A percentile compares a stretch with the other conserved stretches of the same genome.
Conservation (phyloP, 148 eudicot genomes). For the Pharnaceum exiguum region DNA sequence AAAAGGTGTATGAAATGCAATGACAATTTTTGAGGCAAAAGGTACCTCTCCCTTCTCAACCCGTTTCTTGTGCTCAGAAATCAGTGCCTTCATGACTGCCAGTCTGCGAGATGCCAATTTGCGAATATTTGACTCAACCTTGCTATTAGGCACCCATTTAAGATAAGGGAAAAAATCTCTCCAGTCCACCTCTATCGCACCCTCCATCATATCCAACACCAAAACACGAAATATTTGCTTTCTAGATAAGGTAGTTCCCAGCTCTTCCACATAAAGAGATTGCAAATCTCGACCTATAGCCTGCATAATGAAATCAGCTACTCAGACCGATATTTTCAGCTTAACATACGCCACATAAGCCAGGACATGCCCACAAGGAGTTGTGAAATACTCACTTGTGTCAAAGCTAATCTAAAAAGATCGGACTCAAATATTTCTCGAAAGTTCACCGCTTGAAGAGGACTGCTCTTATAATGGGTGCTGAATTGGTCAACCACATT, state of each 20-base stretch:
- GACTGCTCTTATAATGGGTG: constrained; percentile 27
- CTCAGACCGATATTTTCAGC: not conserved
- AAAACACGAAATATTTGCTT: constrained; percentile 48
- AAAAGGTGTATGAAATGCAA: no score
- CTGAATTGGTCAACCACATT: constrained; percentile 30
- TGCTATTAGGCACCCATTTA: constrained; percentile 67
- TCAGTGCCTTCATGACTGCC: constrained; percentile 69
- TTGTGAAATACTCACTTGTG: constrained; percentile 41
- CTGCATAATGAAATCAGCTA: constrained; percentile 26
- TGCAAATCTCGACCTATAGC: constrained; percentile 59
- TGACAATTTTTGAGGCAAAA: no score
- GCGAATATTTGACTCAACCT: constrained; percentile 45
- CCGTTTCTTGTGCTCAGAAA: constrained; percentile 44
- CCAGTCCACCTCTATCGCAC: constrained; percentile 92
- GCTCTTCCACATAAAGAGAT: constrained; percentile 55
- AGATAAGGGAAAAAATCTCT: constrained; percentile 89
- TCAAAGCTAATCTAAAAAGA: constrained; percentile 68
- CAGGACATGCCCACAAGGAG: not conserved
- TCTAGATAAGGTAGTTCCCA: constrained; percentile 53
- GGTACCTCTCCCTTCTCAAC: constrained; percentile 38
- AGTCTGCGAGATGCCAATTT: constrained; percentile 45
- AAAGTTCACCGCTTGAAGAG: constrained; percentile 47
- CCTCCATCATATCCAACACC: constrained; percentile 68
- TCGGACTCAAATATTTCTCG: constrained; percentile 63
- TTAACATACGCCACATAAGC: not conserved